Evolutionary conservation across 2,329 filamentous ascomycete genomes (phyloP), one percentile per base, ranked within the genome.

Genomic region (Stromatinia cepivora): DNA sequence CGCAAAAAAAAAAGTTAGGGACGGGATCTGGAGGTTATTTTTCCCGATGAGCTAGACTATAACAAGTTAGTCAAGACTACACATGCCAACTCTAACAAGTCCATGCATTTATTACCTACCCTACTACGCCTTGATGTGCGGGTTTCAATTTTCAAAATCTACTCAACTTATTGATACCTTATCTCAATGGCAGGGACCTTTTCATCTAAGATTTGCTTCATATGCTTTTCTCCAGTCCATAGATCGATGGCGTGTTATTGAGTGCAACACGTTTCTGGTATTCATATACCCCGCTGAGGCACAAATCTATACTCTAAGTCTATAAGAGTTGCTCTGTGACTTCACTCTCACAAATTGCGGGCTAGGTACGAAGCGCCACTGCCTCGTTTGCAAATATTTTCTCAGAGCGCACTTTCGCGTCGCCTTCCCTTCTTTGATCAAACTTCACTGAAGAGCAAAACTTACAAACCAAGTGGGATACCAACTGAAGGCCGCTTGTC

Each of bases 1-100:
- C 66, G 36, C 31, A 48, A 67, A 67, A 67, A 67, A 65, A 50
- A 69, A 56, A 66, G 39, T 64, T 36, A 46, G 58, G 39, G 36
- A 25, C 36, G 36, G 64, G 15, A 64, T 39, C 5, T 42, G 22
- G 31, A 58, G 39, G 28, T 36, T 48, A 20, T 57, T 57, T 66
- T 66, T 48, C 53, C 64, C 52, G 52, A 58, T 11, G 17, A 17
- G 36, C 66, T 67, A 67, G 31, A 28, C 66, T 13, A 62, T n/a
- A 39, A 17, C 4, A 46, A 67, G 65, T 46, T 67, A 67, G 54
- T 31, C 17, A 28, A 52, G 42, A n/a, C 10, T 52, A 59, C 20
- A 59, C 50, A 42, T 66, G 64, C 64, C 52, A 45, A 15, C 31
- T 54, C 15, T 31, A 17, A 54, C 36, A 36, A 11, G 36, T 39